Percentiles rank a stretch among this genome's conserved stretches.
Evolutionary conservation across 352 stramenopile genomes (phyloP).

Genomic region (Phytophthora constricta): DNA sequence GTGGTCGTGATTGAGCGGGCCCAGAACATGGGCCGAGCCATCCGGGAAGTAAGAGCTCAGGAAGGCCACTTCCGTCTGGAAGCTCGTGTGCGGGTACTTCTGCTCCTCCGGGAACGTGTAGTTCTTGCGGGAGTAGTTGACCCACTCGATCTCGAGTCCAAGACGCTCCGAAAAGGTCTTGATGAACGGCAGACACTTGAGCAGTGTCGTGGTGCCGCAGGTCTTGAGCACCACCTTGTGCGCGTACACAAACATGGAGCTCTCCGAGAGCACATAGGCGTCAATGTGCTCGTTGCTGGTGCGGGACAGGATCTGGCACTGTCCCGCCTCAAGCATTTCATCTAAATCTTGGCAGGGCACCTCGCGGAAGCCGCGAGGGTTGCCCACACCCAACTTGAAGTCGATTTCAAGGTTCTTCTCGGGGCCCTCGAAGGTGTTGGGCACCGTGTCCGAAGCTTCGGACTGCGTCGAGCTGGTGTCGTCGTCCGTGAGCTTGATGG

Average conservation of each 20-base stretch:
- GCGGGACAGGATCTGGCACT: slow-evolving; percentile 97
- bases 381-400: slow-evolving; percentile 83
- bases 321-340: slow-evolving; percentile 93
- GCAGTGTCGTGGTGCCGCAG: slow-evolving; percentile 98
- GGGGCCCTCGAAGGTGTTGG: slow-evolving; percentile 96
- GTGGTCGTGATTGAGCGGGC: slow-evolving; percentile 97
- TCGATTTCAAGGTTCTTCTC: slow-evolving; percentile 98
- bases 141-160: slow-evolving; percentile 97
- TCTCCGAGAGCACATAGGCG: slow-evolving; percentile 96
- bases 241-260: slow-evolving; percentile 98
- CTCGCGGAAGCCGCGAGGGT: slow-evolving; percentile 89
- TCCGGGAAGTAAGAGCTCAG: slow-evolving; percentile 91
- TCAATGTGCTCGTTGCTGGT: slow-evolving; percentile 97
- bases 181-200: slow-evolving; percentile 92
- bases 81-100: slow-evolving; percentile 96
- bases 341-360: slow-evolving; percentile 92
- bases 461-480: slow-evolving; percentile 81
- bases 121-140: slow-evolving; percentile 99
- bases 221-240: slow-evolving; percentile 99
- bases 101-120: slow-evolving; percentile 99
- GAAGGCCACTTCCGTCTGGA: slow-evolving; percentile 97
- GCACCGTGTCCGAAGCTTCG: slow-evolving; percentile 58
- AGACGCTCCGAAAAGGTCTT: slow-evolving; percentile 84
- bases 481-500: slow-evolving; percentile 70
- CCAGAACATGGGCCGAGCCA: slow-evolving; percentile 86